Base-by-base conservation (phyloP, 352 stramenopile species). In the Thraustotheca clavata region DNA sequence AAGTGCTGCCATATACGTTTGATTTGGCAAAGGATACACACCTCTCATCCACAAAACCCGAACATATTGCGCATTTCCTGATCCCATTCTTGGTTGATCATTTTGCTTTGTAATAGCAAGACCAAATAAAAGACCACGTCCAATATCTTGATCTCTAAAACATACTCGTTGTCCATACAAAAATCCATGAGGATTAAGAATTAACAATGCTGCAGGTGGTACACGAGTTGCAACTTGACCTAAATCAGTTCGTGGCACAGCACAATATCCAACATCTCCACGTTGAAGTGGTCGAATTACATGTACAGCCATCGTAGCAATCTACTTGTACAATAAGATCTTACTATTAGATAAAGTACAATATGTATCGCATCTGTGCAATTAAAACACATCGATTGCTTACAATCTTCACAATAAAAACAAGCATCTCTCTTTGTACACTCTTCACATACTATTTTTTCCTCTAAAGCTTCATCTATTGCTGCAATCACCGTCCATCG, bases 291-390 rank as follows among this genome's bases (percentile, higher is more conserved):
- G 48, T 11, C 52, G 48, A 27, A 88, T 71, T 0, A 3, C 38
- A 43, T 88, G 79, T 1, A 29, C 33, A 20, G 79, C 71, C 14
- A 87, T 49, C 1, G 63, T 68, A 6, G 76, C 68, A 31, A 88
- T 79, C 79, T 88, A 68, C 11, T 34, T 8, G 20, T n/a, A 43
- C 39, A 4, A 24, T 52, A 24, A 2, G 3, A 18, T 52, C 11
- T 3, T 31, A 52, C 24, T 11, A 9, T 52, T 26, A 24, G 6
- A 50, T 26, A 1, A 8, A 75, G 76, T 73, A 91, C 82, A 24
- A 91, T 87, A 59, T 91, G 82, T 33, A 91, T 86, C 57, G 82
- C 82, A 54, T 91, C 79, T 1, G 76, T 73, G 66, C 82, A 91
- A 34, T 59, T 66, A 48, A 80, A 83, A 69, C 82, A 91, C 1